phyloP scores from a whole-genome alignment of 83 land plant species.

The Diphasiastrum complanatum region DNA sequence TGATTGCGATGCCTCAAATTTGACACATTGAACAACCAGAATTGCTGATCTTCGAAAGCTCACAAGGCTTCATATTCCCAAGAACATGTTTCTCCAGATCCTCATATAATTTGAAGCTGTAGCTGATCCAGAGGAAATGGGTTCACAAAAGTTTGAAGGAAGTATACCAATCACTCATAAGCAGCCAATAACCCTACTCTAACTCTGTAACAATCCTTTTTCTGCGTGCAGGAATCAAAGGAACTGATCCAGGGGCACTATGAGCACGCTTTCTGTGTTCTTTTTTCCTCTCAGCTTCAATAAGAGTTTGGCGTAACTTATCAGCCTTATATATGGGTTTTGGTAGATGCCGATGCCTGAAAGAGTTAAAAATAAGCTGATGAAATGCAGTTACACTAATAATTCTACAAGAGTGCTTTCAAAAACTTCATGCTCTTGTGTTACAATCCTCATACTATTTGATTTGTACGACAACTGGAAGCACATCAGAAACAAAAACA shows the following conservation, averaged over 20 bases:
- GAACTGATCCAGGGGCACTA: conserved; percentile 70
- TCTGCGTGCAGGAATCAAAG: conserved; percentile 43
- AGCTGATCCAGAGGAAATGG: too few relatives aligned
- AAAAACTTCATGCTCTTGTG: background rate
- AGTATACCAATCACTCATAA: too few relatives aligned
- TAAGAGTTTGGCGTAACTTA: conserved; percentile 49
- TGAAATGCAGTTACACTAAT: background rate
- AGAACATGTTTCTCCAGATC: too few relatives aligned
- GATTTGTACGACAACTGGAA: too few relatives aligned
- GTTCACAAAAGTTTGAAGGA: too few relatives aligned
- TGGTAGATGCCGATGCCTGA: conserved; percentile 93
- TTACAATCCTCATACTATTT: too few relatives aligned
- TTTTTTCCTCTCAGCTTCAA: conserved; percentile 56
- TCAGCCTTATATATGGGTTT: conserved; percentile 83
- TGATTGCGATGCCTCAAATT: too few relatives aligned
- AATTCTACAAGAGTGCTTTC: background rate
- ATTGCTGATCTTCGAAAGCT: too few relatives aligned
- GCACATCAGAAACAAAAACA: background rate
- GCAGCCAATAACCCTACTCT: too few relatives aligned
- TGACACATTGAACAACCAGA: too few relatives aligned
- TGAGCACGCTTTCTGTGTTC: conserved; percentile 72
- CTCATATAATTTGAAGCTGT: too few relatives aligned
- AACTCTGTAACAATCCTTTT: conserved; percentile 69
- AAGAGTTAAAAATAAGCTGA: background rate
- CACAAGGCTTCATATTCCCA: too few relatives aligned